These are phyloP conservation scores for Kentomonas sorsogonicus DNA, from an alignment of 208 protist species.

Conservation along the genomic window DNA sequence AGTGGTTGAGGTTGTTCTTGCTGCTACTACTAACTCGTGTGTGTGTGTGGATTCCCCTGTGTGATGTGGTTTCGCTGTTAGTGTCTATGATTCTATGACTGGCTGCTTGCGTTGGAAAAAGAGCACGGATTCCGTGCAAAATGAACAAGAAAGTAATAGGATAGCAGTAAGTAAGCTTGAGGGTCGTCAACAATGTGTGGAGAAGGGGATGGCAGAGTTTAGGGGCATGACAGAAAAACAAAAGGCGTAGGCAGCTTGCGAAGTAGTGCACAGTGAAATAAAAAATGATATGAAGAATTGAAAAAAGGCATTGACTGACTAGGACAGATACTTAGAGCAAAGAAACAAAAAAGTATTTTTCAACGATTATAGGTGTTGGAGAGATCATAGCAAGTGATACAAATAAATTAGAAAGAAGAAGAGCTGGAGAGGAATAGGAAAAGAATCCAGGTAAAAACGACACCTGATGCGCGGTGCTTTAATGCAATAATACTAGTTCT, in stretches of 20 bases:
- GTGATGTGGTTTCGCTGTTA: too few species aligned
- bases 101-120: too few species aligned
- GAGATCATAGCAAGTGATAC: not conserved
- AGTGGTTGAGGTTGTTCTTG: not conserved
- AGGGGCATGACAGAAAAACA: conserved; percentile 6
- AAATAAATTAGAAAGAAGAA: not conserved
- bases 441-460: not conserved
- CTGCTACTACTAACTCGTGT: not conserved
- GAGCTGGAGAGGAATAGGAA: not conserved
- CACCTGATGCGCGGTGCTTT: too few species aligned
- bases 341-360: conserved; percentile 13
- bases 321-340: too few species aligned
- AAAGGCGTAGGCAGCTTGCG: not conserved
- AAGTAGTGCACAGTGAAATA: not conserved
- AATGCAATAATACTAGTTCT: not conserved
- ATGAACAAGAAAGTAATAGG: too few species aligned
- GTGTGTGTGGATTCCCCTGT: too few species aligned
- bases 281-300: conserved; percentile 3
- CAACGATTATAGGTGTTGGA: not conserved
- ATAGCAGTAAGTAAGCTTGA: too few species aligned
- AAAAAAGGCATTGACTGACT: not conserved
- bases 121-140: too few species aligned
- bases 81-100: too few species aligned
- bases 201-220: too few species aligned
- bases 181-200: too few species aligned